A percentile compares a stretch with the other conserved stretches of the same genome.
These are phyloP conservation scores for Leccinum rimulosum DNA, from an alignment of 768 basidiomycete species.

Conservation along the genomic window DNA sequence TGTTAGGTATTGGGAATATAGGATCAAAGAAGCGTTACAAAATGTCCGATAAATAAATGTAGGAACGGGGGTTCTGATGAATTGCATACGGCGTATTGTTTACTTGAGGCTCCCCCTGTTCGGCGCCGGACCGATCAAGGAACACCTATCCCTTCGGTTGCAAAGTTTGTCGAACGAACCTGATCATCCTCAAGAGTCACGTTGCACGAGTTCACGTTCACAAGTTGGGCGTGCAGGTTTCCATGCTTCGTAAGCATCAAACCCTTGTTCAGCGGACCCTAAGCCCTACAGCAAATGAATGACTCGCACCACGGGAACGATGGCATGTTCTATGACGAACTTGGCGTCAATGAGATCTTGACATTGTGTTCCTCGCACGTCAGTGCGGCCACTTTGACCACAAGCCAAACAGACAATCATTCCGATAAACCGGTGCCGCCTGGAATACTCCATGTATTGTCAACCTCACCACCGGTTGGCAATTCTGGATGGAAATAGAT, in stretches of 20 bases:
- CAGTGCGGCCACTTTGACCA: conserved; percentile 7
- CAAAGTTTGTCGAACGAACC: background rate
- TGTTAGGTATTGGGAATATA: conserved; percentile 72
- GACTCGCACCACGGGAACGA: conserved; percentile 64
- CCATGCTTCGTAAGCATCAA: conserved; percentile 54
- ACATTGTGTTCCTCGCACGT: conserved; percentile 41
- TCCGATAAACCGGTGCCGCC: conserved; percentile 71
- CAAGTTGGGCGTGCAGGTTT: background rate
- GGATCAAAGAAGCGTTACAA: conserved; percentile 52
- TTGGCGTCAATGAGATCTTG: conserved; percentile 73
- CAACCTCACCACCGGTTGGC: conserved; percentile 56
- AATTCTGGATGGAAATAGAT: conserved; percentile 46
- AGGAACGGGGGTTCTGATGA: conserved; percentile 6
- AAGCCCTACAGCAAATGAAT: conserved; percentile 63
- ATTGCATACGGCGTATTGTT: conserved; percentile 7
- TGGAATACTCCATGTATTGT: conserved; percentile 79
- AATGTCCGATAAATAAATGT: conserved; percentile 24
- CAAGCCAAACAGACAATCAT: background rate
- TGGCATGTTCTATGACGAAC: conserved; percentile 63
- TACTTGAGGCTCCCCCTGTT: background rate
- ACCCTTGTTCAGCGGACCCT: conserved; percentile 63
- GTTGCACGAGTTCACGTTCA: background rate
- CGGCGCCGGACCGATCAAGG: background rate
- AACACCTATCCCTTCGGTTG: background rate
- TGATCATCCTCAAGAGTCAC: background rate